These are phyloP conservation scores for Blastobotrys malaysiensis DNA, from an alignment of 1,139 yeast species.

Conservation along the genomic window DNA sequence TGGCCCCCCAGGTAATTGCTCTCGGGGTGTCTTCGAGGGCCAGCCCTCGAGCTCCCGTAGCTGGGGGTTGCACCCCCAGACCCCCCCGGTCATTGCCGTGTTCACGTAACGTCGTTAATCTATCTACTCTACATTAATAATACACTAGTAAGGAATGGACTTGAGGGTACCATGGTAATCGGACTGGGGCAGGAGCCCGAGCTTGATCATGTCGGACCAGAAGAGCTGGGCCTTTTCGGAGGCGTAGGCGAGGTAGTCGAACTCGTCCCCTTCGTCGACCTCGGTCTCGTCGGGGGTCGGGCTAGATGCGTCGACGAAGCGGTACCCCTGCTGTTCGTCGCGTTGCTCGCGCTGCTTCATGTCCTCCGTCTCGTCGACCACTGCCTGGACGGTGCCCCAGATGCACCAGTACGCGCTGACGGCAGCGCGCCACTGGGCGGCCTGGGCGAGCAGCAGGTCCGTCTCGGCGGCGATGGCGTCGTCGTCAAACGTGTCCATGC, in stretches of 20 bases:
- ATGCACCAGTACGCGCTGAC: constrained; percentile 78
- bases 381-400: constrained; percentile 82
- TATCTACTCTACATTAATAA: background rate
- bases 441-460: constrained; percentile 54
- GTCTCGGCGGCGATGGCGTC: constrained; percentile 49
- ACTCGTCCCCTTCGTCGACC: constrained; percentile 55
- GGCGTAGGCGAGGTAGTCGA: constrained; percentile 73
- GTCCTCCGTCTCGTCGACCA: constrained; percentile 27
- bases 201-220: constrained; percentile 66
- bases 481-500: constrained; percentile 31
- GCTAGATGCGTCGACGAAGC: constrained; percentile 13
- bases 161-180: constrained; percentile 26
- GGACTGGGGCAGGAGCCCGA: constrained; percentile 44
- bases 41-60: background rate
- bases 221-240: constrained; percentile 67
- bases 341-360: constrained; percentile 23
- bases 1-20: too few relatives aligned
- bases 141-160: constrained; percentile 1
- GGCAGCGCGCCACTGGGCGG: constrained; percentile 73
- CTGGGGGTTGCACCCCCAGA: too few relatives aligned
- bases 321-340: constrained; percentile 27
- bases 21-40: too few relatives aligned
- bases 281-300: constrained; percentile 11
- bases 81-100: too few relatives aligned
- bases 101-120: background rate